These are phyloP conservation scores for Stramenopiles sp. DNA, from an alignment of 352 stramenopile species.

Conservation along the genomic window DNA sequence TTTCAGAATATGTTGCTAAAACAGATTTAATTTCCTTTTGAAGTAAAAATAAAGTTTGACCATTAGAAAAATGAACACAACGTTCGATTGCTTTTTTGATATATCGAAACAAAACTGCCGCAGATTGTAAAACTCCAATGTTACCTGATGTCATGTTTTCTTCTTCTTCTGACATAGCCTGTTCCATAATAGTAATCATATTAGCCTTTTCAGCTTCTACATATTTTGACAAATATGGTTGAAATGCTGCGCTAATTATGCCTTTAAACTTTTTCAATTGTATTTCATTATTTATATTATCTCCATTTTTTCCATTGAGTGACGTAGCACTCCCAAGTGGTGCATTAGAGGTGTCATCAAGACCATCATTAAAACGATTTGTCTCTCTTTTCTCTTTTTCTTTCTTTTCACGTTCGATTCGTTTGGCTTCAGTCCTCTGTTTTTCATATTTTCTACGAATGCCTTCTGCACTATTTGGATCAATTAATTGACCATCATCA, in stretches of 20 bases:
- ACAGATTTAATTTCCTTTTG: conserved; percentile 61
- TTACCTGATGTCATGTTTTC: no score
- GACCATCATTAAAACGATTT: no score
- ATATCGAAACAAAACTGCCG: conserved; percentile 27
- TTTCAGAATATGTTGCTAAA: conserved; percentile 33
- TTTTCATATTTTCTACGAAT: conserved; percentile 26
- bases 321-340: no score
- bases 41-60: conserved; percentile 82
- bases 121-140: no score
- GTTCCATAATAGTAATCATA: no score
- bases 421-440: conserved; percentile 16
- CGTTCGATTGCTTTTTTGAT: conserved; percentile 89
- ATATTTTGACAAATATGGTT: conserved; percentile 88
- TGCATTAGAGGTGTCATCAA: no score
- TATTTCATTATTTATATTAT: conserved; percentile 11
- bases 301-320: not conserved
- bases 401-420: conserved; percentile 12
- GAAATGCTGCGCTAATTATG: conserved; percentile 43
- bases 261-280: conserved; percentile 19
- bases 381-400: conserved; percentile 20
- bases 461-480: conserved; percentile 21
- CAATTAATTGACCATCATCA: conserved; percentile 21
- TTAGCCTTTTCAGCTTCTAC: conserved; percentile 65
- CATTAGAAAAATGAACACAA: conserved; percentile 75
- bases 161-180: no score